Conservation (phyloP, 495 filamentous ascomycete genomes). For the Patellaria atrata region DNA sequence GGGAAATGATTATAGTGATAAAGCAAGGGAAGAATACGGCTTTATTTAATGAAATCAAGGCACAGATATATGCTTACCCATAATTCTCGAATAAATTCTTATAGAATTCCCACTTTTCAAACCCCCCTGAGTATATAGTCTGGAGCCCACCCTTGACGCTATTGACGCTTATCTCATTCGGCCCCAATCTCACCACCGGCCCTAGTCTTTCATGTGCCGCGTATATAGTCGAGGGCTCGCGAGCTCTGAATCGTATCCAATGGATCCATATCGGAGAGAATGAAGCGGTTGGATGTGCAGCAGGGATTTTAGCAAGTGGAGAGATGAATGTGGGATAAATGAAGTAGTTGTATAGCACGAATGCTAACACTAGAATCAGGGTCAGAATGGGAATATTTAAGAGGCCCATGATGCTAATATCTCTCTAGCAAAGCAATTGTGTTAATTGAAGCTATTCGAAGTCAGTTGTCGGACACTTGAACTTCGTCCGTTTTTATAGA, state of each 20-base stretch:
- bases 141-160: conserved; percentile 20
- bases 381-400: no score
- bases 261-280: conserved; percentile 18
- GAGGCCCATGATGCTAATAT: no score
- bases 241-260: conserved; percentile 8
- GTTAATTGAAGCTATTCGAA: no score
- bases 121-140: conserved; percentile 22
- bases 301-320: conserved; percentile 14
- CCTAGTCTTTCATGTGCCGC: conserved; percentile 16
- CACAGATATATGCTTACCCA: conserved; percentile 9
- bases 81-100: conserved; percentile 18
- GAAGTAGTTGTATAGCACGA: conserved; percentile 4
- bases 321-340: conserved; percentile 7
- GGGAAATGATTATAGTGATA: not conserved
- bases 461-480: no score
- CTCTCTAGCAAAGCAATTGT: no score
- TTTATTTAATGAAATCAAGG: not conserved
- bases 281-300: conserved; percentile 11
- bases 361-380: no score
- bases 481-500: no score
- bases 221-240: conserved; percentile 16
- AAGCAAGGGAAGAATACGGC: not conserved
- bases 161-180: conserved; percentile 21
- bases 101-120: conserved; percentile 17
- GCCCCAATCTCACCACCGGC: conserved; percentile 16